phyloP scores from a whole-genome alignment of 768 basidiomycete species.

The Cantharellus anzutake region DNA sequence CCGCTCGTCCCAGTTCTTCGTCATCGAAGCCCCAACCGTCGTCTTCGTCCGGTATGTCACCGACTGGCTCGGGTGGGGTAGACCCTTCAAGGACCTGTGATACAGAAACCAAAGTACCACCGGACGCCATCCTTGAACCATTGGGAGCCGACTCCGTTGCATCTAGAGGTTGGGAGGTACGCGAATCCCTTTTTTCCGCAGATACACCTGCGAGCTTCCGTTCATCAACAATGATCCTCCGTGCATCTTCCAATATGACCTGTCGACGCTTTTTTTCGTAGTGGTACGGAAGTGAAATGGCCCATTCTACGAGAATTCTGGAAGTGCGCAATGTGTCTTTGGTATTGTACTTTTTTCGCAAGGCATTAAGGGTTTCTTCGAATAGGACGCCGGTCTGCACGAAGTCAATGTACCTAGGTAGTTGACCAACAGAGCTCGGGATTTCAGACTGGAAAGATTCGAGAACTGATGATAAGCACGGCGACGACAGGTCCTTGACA shows the following conservation, averaged over 20 bases:
- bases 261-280: slow-evolving; percentile 63
- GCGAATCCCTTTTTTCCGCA: not conserved
- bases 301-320: slow-evolving; percentile 46
- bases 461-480: slow-evolving; percentile 40
- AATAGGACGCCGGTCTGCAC: slow-evolving; percentile 40
- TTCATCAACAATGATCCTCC: slow-evolving; percentile 26
- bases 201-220: not conserved
- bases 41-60: slow-evolving; percentile 7
- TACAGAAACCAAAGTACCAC: not conserved
- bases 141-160: slow-evolving; percentile 2
- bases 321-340: slow-evolving; percentile 21
- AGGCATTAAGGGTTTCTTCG: slow-evolving; percentile 37
- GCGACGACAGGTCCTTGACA: slow-evolving; percentile 37
- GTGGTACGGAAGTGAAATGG: slow-evolving; percentile 42
- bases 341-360: not conserved
- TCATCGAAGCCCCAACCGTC: slow-evolving; percentile 27
- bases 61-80: not conserved
- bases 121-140: not conserved
- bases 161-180: slow-evolving; percentile 18
- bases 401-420: slow-evolving; percentile 44
- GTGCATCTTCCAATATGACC: slow-evolving; percentile 41
- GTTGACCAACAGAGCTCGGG: slow-evolving; percentile 38
- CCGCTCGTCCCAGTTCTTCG: slow-evolving; percentile 9
- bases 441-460: slow-evolving; percentile 48
- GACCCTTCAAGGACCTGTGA: not conserved